Percentiles rank a stretch among this genome's conserved stretches.
These are phyloP conservation scores for Agaricus subrufescens DNA, from an alignment of 768 basidiomycete genomes.

Conservation along the genomic window DNA sequence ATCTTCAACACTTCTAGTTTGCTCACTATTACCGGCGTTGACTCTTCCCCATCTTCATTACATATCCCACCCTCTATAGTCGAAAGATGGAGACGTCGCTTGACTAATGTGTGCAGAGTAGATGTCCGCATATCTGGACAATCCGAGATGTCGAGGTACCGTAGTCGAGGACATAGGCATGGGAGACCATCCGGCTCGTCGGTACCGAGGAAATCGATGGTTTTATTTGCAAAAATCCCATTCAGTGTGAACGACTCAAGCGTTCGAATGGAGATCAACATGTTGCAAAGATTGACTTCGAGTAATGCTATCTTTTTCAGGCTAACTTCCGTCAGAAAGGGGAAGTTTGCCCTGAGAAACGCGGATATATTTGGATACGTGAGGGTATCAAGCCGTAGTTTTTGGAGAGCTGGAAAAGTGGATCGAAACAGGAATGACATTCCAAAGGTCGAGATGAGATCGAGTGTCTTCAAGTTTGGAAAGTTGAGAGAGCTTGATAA, in stretches of 20 bases:
- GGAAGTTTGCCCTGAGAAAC: not conserved
- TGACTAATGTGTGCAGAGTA: not conserved
- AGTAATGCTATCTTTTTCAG: not conserved
- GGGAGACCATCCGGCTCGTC: not conserved
- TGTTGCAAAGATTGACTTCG: not conserved
- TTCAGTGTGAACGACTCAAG: constrained; percentile 1
- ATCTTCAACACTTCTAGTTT: constrained; percentile 42
- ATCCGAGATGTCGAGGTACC: constrained; percentile 5
- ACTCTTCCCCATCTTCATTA: not conserved
- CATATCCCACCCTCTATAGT: not conserved
- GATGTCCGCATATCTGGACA: constrained; percentile 8
- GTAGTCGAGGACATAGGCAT: constrained; percentile 2
- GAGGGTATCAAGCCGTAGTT: not conserved
- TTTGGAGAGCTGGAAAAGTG: constrained; percentile 1
- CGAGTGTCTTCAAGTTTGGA: not conserved
- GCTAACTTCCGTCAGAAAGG: constrained; percentile 3
- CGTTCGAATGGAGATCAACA: not conserved
- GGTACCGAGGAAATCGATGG: not conserved
- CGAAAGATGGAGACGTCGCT: constrained; percentile 5
- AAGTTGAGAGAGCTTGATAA: not conserved
- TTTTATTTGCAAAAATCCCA: not conserved
- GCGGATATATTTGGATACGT: not conserved
- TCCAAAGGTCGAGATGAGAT: not conserved
- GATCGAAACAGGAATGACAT: not conserved
- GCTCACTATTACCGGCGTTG: constrained; percentile 12